Percentiles rank a stretch among this genome's conserved stretches.
These are phyloP conservation scores for Pseudocercospora vitis DNA, from an alignment of 2,329 filamentous ascomycete species.

Conservation along the genomic window DNA sequence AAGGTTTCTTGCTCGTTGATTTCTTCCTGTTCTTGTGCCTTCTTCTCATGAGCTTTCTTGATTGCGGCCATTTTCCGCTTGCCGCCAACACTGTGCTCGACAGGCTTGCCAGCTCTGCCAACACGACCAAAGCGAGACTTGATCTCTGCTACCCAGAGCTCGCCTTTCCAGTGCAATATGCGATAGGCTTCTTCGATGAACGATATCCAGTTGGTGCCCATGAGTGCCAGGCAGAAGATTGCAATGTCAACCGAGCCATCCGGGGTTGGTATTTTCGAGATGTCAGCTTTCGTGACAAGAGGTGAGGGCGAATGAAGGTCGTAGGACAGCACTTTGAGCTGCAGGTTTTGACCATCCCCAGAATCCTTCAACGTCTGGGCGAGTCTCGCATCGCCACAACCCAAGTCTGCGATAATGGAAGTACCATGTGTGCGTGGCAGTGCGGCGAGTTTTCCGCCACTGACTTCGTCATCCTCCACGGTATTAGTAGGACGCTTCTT, in stretches of 20 bases:
- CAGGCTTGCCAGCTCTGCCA: constrained; percentile 48
- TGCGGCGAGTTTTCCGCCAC: constrained; percentile 35
- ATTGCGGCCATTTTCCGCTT: constrained; percentile 49
- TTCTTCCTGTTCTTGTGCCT: constrained; percentile 54
- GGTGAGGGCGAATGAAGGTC: constrained; percentile 77
- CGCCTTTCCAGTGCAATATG: constrained; percentile 86
- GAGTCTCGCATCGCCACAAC: constrained; percentile 87
- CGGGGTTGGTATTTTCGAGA: constrained; percentile 74
- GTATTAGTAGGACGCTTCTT: constrained; percentile 45
- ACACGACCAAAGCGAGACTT: constrained; percentile 81
- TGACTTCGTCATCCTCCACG: constrained; percentile 29
- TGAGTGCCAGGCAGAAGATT: constrained; percentile 93
- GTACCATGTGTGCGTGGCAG: constrained; percentile 71
- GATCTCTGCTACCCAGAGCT: constrained; percentile 96
- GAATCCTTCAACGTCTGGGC: constrained; percentile 63
- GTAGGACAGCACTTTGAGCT: constrained; percentile 76
- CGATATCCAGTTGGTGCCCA: constrained; percentile 98
- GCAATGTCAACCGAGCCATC: constrained; percentile 79
- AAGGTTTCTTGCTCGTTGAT: constrained; percentile 62
- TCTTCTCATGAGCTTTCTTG: constrained; percentile 42
- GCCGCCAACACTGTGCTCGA: constrained; percentile 71
- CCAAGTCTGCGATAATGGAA: constrained; percentile 84
- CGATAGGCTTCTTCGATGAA: constrained; percentile 96
- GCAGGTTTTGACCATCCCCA: constrained; percentile 61
- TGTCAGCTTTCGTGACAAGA: constrained; percentile 84